Percentiles rank a stretch among this genome's conserved stretches.
Evolutionary conservation across 129 eudicot genomes (phyloP).

Genomic region (Ambrosia trifida): DNA sequence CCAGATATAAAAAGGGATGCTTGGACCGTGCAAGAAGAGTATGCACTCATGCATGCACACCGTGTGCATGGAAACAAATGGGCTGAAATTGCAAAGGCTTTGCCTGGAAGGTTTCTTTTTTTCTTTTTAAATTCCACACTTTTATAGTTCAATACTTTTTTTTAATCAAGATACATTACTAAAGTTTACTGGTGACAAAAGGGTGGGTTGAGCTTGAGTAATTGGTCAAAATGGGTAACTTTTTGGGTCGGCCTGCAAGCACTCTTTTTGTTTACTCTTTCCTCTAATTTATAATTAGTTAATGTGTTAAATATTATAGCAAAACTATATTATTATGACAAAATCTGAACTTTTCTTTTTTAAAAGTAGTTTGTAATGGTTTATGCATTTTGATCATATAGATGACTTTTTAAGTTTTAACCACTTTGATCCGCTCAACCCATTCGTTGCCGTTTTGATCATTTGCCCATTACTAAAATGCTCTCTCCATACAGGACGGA

Average conservation of each 20-base stretch:
- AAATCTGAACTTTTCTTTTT: not conserved
- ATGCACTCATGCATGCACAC: slow-evolving; percentile 75
- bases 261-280: not conserved
- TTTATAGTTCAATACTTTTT: not conserved
- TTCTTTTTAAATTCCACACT: too few species aligned
- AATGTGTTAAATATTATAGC: not conserved
- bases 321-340: not conserved
- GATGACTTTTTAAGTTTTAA: not conserved
- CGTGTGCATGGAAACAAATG: slow-evolving; percentile 85
- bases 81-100: slow-evolving; percentile 89
- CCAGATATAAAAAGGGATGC: slow-evolving; percentile 87
- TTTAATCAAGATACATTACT: not conserved
- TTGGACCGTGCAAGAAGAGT: slow-evolving; percentile 86
- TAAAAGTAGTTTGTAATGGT: not conserved
- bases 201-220: not conserved
- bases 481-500: slow-evolving; percentile 67
- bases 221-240: not conserved
- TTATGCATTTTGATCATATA: not conserved
- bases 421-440: not conserved
- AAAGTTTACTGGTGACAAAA: not conserved
- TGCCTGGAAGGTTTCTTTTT: slow-evolving; percentile 81
- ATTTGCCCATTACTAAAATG: slow-evolving; percentile 11
- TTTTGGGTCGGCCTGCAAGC: not conserved
- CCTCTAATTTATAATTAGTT: not conserved
- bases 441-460: not conserved